Base-by-base conservation (phyloP, 495 filamentous ascomycete species). In the Lasiosphaeria hispida region DNA sequence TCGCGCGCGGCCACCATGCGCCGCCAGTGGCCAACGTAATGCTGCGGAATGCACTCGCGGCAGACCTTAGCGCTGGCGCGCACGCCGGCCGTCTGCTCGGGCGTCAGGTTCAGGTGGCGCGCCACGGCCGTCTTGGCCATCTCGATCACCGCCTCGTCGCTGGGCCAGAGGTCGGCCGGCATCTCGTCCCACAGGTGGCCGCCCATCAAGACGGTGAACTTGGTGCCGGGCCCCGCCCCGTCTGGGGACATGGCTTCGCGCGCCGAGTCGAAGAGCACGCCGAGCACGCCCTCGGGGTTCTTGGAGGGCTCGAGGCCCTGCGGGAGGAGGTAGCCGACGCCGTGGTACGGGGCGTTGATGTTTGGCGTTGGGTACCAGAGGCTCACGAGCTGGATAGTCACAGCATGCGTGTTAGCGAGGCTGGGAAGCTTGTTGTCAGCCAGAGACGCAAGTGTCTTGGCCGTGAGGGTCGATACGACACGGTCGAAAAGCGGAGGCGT, bases 201-300 rank as follows among this genome's bases (percentile, higher is more conserved):
- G 49, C 94, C 94, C 18, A 97, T 72, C 89, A 99, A 96, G 50
- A 97, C 88, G 11, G 93, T 97, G 34, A 99, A 69, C 67, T 96
- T 96, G 13, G 91, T 96, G 34, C 90, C 91, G 0, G 71, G 73
- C 77, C 48, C 66, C 64, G n/a, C 72, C 58, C 42, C 62, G 39
- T 44, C 23, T 9, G 58, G 63, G 49, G 55, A 58, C 49, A 58
- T 39, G 15, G 53, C 51, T 17, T 69, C 64, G 45, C 87, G 80
- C 47, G 91, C 83, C 1, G 87, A 89, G 64, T 96, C 92, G 69
- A 97, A 97, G 55, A 97, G 85, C 38, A 97, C 92, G 43, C 94
- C 94, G 30, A 99, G 84, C 2, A 87, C 87, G 43, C 82, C 75
- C 67, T 97, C 91, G 1, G 91, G 88, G 68, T 97, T 98, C 59